phyloP scores from a whole-genome alignment of 2,329 filamentous ascomycete species.

The Pseudophaeomoniella oleicola region DNA sequence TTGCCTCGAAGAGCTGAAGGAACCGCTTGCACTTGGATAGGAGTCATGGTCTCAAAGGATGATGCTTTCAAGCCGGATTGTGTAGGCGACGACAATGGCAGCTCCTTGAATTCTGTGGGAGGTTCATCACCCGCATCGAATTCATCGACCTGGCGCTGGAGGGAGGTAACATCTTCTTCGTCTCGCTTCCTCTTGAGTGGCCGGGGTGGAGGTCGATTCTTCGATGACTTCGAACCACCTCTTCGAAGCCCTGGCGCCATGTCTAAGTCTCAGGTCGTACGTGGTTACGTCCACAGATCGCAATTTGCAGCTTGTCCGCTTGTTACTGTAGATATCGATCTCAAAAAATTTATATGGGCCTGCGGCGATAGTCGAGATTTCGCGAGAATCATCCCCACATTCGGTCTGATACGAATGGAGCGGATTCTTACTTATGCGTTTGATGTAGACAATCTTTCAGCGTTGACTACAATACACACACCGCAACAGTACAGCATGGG shows the following conservation, averaged over 20 bases:
- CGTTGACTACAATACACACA: too few species aligned
- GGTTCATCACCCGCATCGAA: slow-evolving; percentile 24
- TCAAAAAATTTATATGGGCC: too few species aligned
- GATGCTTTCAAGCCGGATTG: slow-evolving; percentile 64
- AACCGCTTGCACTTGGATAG: slow-evolving; percentile 82
- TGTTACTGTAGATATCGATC: too few species aligned
- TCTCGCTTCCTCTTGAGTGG: slow-evolving; percentile 31
- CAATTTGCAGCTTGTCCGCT: too few species aligned
- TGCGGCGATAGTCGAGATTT: too few species aligned
- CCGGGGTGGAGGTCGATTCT: slow-evolving; percentile 3
- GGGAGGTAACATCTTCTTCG: slow-evolving; percentile 26
- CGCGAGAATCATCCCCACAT: too few species aligned
- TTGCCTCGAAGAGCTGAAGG: slow-evolving; percentile 69
- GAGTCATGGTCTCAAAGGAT: slow-evolving; percentile 81
- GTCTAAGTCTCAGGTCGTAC: background rate
- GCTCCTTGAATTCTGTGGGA: slow-evolving; percentile 58
- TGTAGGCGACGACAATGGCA: slow-evolving; percentile 76
- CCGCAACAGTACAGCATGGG: too few species aligned
- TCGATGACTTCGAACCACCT: background rate
- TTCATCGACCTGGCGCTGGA: slow-evolving; percentile 27
- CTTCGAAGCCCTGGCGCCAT: slow-evolving; percentile 8
- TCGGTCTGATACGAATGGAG: too few species aligned
- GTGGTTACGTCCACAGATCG: too few species aligned
- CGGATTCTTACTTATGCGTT: too few species aligned
- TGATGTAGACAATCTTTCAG: too few species aligned